These are phyloP conservation scores for Trametopsis cervina DNA, from an alignment of 768 basidiomycete genomes.

Conservation along the genomic window DNA sequence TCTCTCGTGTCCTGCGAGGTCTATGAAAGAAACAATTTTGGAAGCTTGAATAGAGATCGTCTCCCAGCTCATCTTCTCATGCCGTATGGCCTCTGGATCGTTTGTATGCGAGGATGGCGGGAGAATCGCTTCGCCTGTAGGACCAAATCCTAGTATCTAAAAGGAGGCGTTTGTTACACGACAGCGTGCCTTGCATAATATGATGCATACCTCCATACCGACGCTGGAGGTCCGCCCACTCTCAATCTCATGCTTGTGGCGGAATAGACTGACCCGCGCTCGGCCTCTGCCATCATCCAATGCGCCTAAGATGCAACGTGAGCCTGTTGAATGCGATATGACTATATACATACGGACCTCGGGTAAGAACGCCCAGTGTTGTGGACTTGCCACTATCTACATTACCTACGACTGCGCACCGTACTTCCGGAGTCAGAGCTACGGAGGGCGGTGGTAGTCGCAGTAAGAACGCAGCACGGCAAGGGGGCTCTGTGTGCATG, in stretches of 20 bases:
- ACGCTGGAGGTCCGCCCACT: slow-evolving; percentile 93
- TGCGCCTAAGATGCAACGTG: slow-evolving; percentile 36
- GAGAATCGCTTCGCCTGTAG: slow-evolving; percentile 70
- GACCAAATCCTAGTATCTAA: slow-evolving; percentile 85
- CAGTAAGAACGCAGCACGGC: slow-evolving; percentile 55
- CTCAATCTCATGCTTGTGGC: slow-evolving; percentile 97
- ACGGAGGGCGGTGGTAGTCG: slow-evolving; percentile 73
- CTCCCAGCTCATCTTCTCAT: slow-evolving; percentile 93
- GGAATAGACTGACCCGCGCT: slow-evolving; percentile 83
- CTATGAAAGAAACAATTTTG: slow-evolving; percentile 94
- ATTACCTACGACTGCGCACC: slow-evolving; percentile 95
- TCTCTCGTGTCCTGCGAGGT: slow-evolving; percentile 93
- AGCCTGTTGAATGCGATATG: slow-evolving; percentile 8
- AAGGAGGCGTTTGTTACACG: neutral
- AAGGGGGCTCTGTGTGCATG: slow-evolving; percentile 37
- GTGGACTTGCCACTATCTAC: slow-evolving; percentile 94
- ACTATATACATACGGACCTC: slow-evolving; percentile 42
- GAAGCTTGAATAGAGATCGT: slow-evolving; percentile 84
- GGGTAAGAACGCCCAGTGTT: slow-evolving; percentile 90
- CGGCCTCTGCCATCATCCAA: slow-evolving; percentile 78
- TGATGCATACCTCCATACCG: slow-evolving; percentile 79
- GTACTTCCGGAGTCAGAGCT: slow-evolving; percentile 80
- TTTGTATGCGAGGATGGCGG: slow-evolving; percentile 51
- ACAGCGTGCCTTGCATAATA: neutral
- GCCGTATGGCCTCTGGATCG: slow-evolving; percentile 59